Evolutionary conservation across 257 asterid species (phyloP).

Genomic region (Nicotiana noctiflora): DNA sequence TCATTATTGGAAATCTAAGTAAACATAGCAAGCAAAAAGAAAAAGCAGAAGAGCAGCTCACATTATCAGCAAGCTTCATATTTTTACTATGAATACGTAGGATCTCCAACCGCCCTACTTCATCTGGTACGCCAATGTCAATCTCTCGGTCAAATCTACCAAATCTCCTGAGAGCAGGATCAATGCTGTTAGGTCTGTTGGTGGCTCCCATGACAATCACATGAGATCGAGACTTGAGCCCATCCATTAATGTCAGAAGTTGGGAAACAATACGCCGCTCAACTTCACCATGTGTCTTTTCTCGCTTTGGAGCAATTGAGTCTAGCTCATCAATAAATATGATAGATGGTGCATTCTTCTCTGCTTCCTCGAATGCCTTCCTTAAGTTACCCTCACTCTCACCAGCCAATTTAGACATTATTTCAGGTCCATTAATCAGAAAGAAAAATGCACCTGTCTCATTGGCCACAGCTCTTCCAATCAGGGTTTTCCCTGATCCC

Average conservation of each 20-base stretch:
- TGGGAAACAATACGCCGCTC: slow-evolving; percentile 97
- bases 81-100: slow-evolving; percentile 88
- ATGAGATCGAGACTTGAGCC: slow-evolving; percentile 89
- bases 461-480: slow-evolving; percentile 88
- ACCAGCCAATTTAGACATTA: slow-evolving; percentile 90
- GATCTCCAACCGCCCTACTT: slow-evolving; percentile 93
- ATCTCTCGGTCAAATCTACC: slow-evolving; percentile 93
- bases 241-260: slow-evolving; percentile 91
- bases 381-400: slow-evolving; percentile 92
- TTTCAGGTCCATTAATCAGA: slow-evolving; percentile 81
- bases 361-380: slow-evolving; percentile 94
- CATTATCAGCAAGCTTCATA: slow-evolving; percentile 92
- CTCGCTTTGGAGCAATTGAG: slow-evolving; percentile 92
- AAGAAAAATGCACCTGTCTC: slow-evolving; percentile 96
- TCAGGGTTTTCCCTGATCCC: slow-evolving; percentile 82
- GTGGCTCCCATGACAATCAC: slow-evolving; percentile 88
- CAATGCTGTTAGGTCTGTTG: slow-evolving; percentile 88
- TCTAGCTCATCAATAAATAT: slow-evolving; percentile 87
- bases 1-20: background rate
- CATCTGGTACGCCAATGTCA: slow-evolving; percentile 92
- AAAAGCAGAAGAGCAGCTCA: slow-evolving; percentile 11
- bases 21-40: background rate
- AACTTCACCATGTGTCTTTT: slow-evolving; percentile 87
- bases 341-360: slow-evolving; percentile 85
- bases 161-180: slow-evolving; percentile 87